Conservation (phyloP, 805 yeast species). For the Ogataea trehaloabstinens region DNA sequence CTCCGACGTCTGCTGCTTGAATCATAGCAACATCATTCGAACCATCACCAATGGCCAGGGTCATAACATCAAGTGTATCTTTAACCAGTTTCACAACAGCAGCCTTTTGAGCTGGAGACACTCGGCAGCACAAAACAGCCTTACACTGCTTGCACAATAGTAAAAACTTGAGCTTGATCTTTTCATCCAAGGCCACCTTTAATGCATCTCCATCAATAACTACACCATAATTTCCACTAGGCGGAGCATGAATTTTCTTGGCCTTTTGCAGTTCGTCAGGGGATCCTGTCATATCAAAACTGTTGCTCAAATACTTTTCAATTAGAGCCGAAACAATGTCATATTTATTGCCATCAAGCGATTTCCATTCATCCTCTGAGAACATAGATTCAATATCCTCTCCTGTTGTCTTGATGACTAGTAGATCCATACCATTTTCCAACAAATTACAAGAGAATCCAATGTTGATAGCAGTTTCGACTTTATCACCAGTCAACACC, state of each 20-base stretch:
- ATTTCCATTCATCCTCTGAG: conserved; percentile 26
- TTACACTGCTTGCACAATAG: conserved; percentile 75
- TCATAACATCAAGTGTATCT: conserved; percentile 73
- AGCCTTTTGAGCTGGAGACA: conserved; percentile 85
- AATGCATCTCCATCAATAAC: conserved; percentile 82
- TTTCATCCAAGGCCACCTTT: conserved; percentile 45
- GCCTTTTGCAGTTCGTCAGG: conserved; percentile 54
- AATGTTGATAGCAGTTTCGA: conserved; percentile 86
- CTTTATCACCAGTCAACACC: conserved; percentile 87
- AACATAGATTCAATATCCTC: conserved; percentile 49
- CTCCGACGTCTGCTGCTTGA: conserved; percentile 84
- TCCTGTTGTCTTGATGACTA: conserved; percentile 61
- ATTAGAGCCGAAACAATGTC: conserved; percentile 47
- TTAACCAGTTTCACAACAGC: conserved; percentile 80
- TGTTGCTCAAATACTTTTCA: conserved; percentile 49
- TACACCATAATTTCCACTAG: conserved; percentile 64
- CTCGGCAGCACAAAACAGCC: conserved; percentile 83
- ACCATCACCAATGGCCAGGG: conserved; percentile 86
- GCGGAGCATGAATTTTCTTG: conserved; percentile 62
- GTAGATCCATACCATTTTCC: conserved; percentile 71
- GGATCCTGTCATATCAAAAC: conserved; percentile 60
- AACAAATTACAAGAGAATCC: conserved; percentile 81
- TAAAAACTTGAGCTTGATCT: conserved; percentile 53
- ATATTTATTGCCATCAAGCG: conserved; percentile 17
- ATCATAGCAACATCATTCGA: conserved; percentile 91